Percentiles rank a stretch among this genome's conserved stretches.
Evolutionary conservation across 1,139 yeast genomes (phyloP).

Genomic region (Protomyces lactucae-debilis): DNA sequence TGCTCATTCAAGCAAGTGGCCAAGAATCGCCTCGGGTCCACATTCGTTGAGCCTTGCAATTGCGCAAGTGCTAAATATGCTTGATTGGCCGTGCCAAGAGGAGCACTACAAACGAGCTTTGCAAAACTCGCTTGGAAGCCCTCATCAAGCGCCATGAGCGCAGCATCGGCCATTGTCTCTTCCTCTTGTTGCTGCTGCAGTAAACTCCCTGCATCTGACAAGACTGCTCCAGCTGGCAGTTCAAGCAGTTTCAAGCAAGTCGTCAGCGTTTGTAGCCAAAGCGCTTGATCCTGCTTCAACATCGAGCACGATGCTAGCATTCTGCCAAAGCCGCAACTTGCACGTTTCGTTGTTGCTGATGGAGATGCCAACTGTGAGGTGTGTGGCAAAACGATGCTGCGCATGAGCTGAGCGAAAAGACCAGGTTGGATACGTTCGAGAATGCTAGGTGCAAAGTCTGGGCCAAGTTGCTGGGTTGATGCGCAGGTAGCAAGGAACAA

Average conservation of each 20-base stretch:
- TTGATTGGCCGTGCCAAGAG: slow-evolving; percentile 58
- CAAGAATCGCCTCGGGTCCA: slow-evolving; percentile 42
- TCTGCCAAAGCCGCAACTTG: slow-evolving; percentile 67
- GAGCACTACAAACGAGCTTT: slow-evolving; percentile 42
- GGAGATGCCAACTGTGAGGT: slow-evolving; percentile 61
- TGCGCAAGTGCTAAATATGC: slow-evolving; percentile 53
- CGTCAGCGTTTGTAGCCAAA: slow-evolving; percentile 38
- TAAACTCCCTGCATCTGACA: slow-evolving; percentile 14
- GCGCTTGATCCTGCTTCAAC: slow-evolving; percentile 34
- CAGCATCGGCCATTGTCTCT: not conserved
- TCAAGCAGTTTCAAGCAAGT: slow-evolving; percentile 41
- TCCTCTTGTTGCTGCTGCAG: not conserved
- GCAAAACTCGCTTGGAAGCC: slow-evolving; percentile 85
- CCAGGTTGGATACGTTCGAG: slow-evolving; percentile 57
- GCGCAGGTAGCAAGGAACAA: slow-evolving; percentile 63
- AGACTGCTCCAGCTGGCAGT: slow-evolving; percentile 24
- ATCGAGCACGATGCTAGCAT: slow-evolving; percentile 41
- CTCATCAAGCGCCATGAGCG: slow-evolving; percentile 37
- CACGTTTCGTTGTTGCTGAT: slow-evolving; percentile 63
- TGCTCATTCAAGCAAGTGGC: slow-evolving; percentile 34
- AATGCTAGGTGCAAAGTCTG: slow-evolving; percentile 52
- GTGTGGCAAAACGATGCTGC: slow-evolving; percentile 62
- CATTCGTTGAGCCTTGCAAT: not conserved
- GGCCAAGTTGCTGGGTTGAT: slow-evolving; percentile 43
- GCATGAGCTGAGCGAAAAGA: slow-evolving; percentile 61